Evolutionary conservation across 2,329 filamentous ascomycete species (phyloP).

Genomic region (Diaporthe aspalathi): DNA sequence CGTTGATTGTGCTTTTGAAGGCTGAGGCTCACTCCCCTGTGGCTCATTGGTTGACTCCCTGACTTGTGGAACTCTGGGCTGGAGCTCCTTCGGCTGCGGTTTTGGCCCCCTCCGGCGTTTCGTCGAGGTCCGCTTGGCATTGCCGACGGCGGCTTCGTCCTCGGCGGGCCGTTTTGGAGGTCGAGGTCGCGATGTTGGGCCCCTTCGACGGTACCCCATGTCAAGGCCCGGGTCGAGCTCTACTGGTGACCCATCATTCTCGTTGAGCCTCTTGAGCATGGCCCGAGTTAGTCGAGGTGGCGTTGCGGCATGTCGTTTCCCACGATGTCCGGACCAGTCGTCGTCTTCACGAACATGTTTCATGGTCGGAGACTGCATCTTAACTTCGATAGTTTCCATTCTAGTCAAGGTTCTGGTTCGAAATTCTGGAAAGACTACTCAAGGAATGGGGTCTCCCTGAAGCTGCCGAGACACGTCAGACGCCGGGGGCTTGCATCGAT

Average conservation of each 20-base stretch:
- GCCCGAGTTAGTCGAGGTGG: conserved; percentile 30
- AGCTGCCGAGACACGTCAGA: not conserved
- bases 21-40: not conserved
- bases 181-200: not conserved
- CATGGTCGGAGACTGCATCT: not conserved
- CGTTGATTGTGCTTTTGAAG: not conserved
- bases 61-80: too few species aligned
- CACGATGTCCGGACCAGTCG: not conserved
- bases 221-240: conserved; percentile 32
- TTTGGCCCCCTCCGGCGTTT: not conserved
- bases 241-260: not conserved
- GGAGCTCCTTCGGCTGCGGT: not conserved
- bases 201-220: not conserved
- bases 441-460: not conserved
- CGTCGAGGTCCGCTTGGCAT: not conserved
- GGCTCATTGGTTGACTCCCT: not conserved
- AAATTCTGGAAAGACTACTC: not conserved
- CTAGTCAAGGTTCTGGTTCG: too few species aligned
- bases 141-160: not conserved
- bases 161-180: not conserved
- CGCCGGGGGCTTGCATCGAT: too few species aligned
- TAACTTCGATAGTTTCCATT: not conserved
- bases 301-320: conserved; percentile 7
- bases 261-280: conserved; percentile 18
- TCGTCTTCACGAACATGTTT: conserved; percentile 21